phyloP scores from a whole-genome alignment of 495 filamentous ascomycete species.

The Trichoderma virens region DNA sequence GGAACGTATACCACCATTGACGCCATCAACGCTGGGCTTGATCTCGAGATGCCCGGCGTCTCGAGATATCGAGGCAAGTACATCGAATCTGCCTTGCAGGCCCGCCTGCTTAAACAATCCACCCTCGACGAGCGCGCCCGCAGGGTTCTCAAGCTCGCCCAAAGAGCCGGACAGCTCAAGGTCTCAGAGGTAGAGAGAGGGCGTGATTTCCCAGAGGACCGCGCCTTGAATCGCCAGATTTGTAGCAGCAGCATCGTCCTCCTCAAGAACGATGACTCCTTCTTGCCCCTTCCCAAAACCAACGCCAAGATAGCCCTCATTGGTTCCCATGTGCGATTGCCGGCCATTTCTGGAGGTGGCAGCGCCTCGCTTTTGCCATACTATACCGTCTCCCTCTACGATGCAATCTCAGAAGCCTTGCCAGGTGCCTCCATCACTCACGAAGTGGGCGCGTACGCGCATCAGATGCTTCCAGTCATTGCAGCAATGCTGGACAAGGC shows the following conservation, averaged over 20 bases:
- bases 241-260: conserved; percentile 70
- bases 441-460: not conserved
- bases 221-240: conserved; percentile 58
- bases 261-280: conserved; percentile 62
- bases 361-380: conserved; percentile 77
- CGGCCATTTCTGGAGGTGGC: conserved; percentile 71
- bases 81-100: conserved; percentile 51
- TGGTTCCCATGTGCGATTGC: conserved; percentile 66
- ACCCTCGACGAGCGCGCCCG: conserved; percentile 47
- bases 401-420: not conserved
- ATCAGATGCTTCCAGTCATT: not conserved
- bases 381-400: conserved; percentile 44
- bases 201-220: conserved; percentile 57
- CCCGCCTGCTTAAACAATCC: conserved; percentile 46
- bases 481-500: not conserved
- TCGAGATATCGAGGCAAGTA: conserved; percentile 64
- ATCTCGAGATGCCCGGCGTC: conserved; percentile 73
- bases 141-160: conserved; percentile 60
- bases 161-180: conserved; percentile 56
- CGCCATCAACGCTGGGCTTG: conserved; percentile 64
- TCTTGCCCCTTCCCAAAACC: conserved; percentile 59
- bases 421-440: not conserved
- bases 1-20: conserved; percentile 62
- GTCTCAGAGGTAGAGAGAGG: conserved; percentile 52
- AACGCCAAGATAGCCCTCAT: conserved; percentile 64